phyloP scores from a whole-genome alignment of 2,329 filamentous ascomycete genomes.

The Botrytis galanthina region DNA sequence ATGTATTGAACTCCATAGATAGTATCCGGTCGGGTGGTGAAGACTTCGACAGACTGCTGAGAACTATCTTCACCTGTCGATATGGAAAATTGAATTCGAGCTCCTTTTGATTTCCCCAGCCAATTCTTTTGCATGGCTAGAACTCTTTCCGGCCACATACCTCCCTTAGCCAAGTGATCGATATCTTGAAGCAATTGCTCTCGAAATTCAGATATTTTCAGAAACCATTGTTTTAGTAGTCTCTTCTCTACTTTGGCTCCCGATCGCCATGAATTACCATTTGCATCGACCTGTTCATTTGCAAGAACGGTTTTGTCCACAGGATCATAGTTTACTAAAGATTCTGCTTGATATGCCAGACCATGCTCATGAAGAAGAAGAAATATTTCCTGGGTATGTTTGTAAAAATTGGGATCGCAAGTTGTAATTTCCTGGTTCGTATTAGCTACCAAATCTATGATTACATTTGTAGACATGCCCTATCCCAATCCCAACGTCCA shows the following conservation, averaged over 20 bases:
- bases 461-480: slow-evolving; percentile 53
- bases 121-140: slow-evolving; percentile 82
- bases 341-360: slow-evolving; percentile 79
- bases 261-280: slow-evolving; percentile 83
- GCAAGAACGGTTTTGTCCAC: slow-evolving; percentile 86
- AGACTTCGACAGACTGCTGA: slow-evolving; percentile 59
- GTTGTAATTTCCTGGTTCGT: slow-evolving; percentile 72
- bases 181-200: slow-evolving; percentile 71
- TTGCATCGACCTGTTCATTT: slow-evolving; percentile 89
- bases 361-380: slow-evolving; percentile 70
- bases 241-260: slow-evolving; percentile 80
- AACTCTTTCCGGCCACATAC: slow-evolving; percentile 79
- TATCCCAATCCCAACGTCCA: slow-evolving; percentile 77
- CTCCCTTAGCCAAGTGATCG: slow-evolving; percentile 59
- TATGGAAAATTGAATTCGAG: slow-evolving; percentile 68
- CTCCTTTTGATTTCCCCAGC: slow-evolving; percentile 77
- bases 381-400: slow-evolving; percentile 85
- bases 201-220: slow-evolving; percentile 77
- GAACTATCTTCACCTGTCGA: slow-evolving; percentile 34
- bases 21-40: slow-evolving; percentile 82
- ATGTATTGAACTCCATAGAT: slow-evolving; percentile 85
- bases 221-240: slow-evolving; percentile 84
- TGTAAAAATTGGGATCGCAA: slow-evolving; percentile 82
- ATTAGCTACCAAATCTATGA: slow-evolving; percentile 23
- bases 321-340: slow-evolving; percentile 86